A percentile compares a stretch with the other conserved stretches of the same genome.
phyloP scores from a whole-genome alignment of 768 basidiomycete genomes.

The Psilocybe cubensis region DNA sequence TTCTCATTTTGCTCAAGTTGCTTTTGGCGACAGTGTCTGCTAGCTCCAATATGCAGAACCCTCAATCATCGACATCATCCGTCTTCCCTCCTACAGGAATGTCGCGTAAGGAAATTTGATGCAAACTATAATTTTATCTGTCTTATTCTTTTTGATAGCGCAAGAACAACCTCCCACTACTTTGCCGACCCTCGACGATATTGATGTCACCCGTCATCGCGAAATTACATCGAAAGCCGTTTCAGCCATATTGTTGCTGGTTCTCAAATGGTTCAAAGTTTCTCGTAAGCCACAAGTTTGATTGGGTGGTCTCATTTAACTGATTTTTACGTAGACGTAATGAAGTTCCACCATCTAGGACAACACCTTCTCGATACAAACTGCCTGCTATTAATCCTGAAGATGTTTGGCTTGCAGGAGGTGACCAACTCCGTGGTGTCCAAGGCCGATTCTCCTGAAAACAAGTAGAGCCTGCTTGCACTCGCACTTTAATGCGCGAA shows the following conservation, averaged over 20 bases:
- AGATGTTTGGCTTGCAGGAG: conserved; percentile 98
- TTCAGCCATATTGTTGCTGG: conserved; percentile 88
- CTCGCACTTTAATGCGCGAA: too few relatives aligned
- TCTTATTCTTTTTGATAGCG: conserved; percentile 36
- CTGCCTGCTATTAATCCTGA: conserved; percentile 88
- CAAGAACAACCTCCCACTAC: conserved; percentile 65
- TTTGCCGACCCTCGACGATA: conserved; percentile 85
- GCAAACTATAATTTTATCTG: background rate
- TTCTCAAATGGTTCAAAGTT: conserved; percentile 98
- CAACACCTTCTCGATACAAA: conserved; percentile 95
- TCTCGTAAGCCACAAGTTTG: conserved; percentile 69
- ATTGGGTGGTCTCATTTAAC: background rate
- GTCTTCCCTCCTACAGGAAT: conserved; percentile 73
- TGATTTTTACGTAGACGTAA: conserved; percentile 67
- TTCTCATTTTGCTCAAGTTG: conserved; percentile 90
- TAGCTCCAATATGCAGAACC: conserved; percentile 61
- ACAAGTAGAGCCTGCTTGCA: conserved; percentile 80
- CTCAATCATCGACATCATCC: conserved; percentile 69
- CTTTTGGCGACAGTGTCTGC: conserved; percentile 93
- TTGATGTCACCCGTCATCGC: conserved; percentile 92
- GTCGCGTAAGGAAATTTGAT: conserved; percentile 52
- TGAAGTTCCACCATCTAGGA: conserved; percentile 99
- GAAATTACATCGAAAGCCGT: conserved; percentile 98
- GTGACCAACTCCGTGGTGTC: conserved; percentile 83
- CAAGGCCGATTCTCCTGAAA: conserved; percentile 85